Conservation (phyloP, 176 grass and related monocot species). For the Luzula sylvatica region DNA sequence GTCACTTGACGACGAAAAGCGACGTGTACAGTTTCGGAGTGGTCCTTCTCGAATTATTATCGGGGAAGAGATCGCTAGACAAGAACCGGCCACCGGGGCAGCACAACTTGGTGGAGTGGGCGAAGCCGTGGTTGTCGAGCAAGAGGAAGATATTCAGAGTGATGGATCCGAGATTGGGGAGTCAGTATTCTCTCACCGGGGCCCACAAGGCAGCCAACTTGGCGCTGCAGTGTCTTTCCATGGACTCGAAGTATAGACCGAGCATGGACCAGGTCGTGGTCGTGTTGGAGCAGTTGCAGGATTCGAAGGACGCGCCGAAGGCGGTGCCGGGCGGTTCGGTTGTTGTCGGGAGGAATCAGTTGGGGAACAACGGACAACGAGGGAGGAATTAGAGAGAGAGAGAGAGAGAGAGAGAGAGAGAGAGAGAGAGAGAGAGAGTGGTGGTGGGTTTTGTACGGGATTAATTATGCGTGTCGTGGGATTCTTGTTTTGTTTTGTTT, state of each 20-base stretch:
- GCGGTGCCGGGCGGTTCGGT: background rate
- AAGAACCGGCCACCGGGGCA: conserved; percentile 51
- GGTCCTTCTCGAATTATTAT: conserved; percentile 52
- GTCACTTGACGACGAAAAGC: conserved; percentile 56
- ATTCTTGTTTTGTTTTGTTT: too few species aligned
- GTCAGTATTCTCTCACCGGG: conserved; percentile 36
- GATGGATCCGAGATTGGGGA: conserved; percentile 38
- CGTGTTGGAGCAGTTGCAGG: conserved; percentile 39
- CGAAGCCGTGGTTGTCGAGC: conserved; percentile 37
- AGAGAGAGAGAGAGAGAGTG: too few species aligned
- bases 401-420: background rate
- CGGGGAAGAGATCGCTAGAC: conserved; percentile 41
- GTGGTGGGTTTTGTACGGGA: conserved; percentile 25
- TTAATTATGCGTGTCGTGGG: too few species aligned
- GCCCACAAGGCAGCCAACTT: conserved; percentile 37
- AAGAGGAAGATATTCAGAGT: conserved; percentile 37
- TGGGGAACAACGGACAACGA: background rate
- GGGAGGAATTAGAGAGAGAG: background rate
- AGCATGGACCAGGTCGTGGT: conserved; percentile 44
- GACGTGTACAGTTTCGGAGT: conserved; percentile 69
- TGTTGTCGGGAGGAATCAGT: conserved; percentile 1
- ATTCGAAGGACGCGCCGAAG: conserved; percentile 22
- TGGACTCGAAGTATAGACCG: conserved; percentile 37
- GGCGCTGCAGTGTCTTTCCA: conserved; percentile 39
- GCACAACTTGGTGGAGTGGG: conserved; percentile 76